Base-by-base conservation (phyloP, 176 grass and related monocot genomes). In the Miscanthus lutarioriparius region DNA sequence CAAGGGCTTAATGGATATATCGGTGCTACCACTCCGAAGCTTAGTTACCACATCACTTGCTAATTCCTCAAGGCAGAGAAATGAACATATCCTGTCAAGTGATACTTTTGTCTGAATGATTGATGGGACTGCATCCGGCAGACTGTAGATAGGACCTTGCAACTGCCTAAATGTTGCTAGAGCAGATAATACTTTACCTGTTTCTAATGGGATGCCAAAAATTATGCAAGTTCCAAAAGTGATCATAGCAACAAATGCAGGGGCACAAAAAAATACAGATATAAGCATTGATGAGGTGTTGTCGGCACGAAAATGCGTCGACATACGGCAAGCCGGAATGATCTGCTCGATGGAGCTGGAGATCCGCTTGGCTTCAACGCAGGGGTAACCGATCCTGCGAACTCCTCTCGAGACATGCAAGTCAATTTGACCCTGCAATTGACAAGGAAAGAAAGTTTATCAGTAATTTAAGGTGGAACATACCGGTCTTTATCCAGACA, bases 101-200 rank as follows among this genome's bases (percentile, higher is more conserved):
- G 94, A 97, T 77, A 97, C 87, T 89, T 93, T 97, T 8, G 89
- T 91, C 74, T 97, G 94, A 78, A 88, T 81, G 47, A 93, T 84
- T 59, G 73, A 37, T 19, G 87, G 90, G 23, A 91, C 53, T 8
- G 71, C 36, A 17, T 93, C 89, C 0, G 94, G 94, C 11, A 93
- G 58, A 68, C 40, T 89, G 49, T 97, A 77, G 30, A 97, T 93
- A 8, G 91, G 94, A 72, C 78, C 71, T 78, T 97, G 94, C 75
- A 97, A 80, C 37, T 89, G 87, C 71, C 87, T 80, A 84, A 97
- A 91, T 64, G 91, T 97, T 36, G 94, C 94, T 9, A 97, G 74
- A 8, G 87, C 84, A 26, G 91, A 91, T 20, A 97, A 86, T 64
- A 97, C 87, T 72, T 93, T 93, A 8, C 91, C 91, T 30, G 84